phyloP scores from a whole-genome alignment of 163 green algal species.

The Scenedesmus sp. region DNA sequence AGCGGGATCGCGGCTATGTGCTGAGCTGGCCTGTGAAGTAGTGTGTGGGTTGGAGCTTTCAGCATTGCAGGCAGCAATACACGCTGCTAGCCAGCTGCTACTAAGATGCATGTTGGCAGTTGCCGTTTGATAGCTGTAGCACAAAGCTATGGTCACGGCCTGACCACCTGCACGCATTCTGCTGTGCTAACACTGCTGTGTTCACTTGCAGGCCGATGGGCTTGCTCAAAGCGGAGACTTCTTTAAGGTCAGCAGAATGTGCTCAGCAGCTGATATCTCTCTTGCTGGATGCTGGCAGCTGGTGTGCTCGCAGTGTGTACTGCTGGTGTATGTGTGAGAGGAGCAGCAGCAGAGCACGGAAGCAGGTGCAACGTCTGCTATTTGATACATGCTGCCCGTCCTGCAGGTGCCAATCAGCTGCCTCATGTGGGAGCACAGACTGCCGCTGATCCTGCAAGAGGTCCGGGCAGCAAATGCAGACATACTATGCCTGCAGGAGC shows the following conservation, averaged over 20 bases:
- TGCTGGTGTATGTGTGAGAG: neutral
- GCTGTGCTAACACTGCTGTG: neutral
- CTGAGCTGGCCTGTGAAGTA: neutral
- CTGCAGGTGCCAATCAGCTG: slow-evolving; percentile 57
- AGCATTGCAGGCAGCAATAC: neutral
- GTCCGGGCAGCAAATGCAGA: slow-evolving; percentile 72
- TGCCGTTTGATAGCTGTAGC: neutral
- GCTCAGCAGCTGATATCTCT: neutral
- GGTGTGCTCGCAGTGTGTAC: neutral
- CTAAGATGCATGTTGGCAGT: neutral
- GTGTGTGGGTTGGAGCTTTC: slow-evolving; percentile 1
- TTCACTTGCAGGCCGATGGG: slow-evolving; percentile 75
- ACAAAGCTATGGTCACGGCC: neutral
- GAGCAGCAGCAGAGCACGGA: neutral
- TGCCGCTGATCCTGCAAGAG: slow-evolving; percentile 72
- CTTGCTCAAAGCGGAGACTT: slow-evolving; percentile 85
- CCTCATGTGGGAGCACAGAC: slow-evolving; percentile 71
- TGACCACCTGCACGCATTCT: neutral
- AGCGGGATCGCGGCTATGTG: neutral
- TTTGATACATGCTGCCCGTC: neutral
- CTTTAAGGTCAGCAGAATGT: slow-evolving; percentile 59
- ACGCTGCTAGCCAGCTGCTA: neutral
- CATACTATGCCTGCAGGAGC: slow-evolving; percentile 83
- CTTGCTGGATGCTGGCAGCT: neutral
- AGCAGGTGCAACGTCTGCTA: neutral